Percentiles rank a stretch among this genome's conserved stretches.
Conservation (phyloP, 352 stramenopile species). For the Phytophthora uliginosa region DNA sequence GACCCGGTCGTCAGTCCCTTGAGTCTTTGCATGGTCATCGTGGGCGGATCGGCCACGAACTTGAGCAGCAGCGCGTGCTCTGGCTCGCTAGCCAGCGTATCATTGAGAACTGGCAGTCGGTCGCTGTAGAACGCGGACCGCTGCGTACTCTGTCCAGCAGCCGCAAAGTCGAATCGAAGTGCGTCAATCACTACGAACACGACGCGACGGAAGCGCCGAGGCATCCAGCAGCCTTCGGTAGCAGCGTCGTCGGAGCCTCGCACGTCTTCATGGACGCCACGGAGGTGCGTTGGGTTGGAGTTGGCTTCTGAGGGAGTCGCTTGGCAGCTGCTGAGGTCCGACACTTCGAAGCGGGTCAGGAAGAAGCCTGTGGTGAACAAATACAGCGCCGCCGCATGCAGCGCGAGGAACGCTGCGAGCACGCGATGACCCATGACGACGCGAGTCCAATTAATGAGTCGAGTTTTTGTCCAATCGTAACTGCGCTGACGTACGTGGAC, state of each 20-base stretch:
- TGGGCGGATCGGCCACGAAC: constrained; percentile 98
- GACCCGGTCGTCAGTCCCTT: constrained; percentile 98
- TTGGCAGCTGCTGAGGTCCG: constrained; percentile 70
- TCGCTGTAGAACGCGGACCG: constrained; percentile 79
- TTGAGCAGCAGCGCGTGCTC: constrained; percentile 87
- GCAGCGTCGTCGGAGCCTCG: constrained; percentile 5
- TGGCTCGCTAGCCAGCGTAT: constrained; percentile 61
- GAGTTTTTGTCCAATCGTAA: constrained; percentile 24
- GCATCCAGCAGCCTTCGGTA: constrained; percentile 71
- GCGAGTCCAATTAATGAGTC: constrained; percentile 5
- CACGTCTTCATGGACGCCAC: constrained; percentile 14
- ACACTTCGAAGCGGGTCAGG: constrained; percentile 89
- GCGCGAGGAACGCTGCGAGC: constrained; percentile 46
- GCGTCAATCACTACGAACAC: constrained; percentile 98
- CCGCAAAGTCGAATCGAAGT: constrained; percentile 97
- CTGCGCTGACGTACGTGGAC: constrained; percentile 14
- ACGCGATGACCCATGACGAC: constrained; percentile 33
- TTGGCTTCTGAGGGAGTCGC: constrained; percentile 29
- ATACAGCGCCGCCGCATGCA: constrained; percentile 70
- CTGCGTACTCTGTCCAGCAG: constrained; percentile 6
- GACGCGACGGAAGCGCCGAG: constrained; percentile 80
- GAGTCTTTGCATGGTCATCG: constrained; percentile 98
- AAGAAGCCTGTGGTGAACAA: constrained; percentile 92
- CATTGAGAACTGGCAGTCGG: constrained; percentile 86
- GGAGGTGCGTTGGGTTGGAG: constrained; percentile 8